A percentile compares a stretch with the other conserved stretches of the same genome.
These are phyloP conservation scores for Apiotrichum laibachii DNA, from an alignment of 1,284 basidiomycete species.

Conservation along the genomic window DNA sequence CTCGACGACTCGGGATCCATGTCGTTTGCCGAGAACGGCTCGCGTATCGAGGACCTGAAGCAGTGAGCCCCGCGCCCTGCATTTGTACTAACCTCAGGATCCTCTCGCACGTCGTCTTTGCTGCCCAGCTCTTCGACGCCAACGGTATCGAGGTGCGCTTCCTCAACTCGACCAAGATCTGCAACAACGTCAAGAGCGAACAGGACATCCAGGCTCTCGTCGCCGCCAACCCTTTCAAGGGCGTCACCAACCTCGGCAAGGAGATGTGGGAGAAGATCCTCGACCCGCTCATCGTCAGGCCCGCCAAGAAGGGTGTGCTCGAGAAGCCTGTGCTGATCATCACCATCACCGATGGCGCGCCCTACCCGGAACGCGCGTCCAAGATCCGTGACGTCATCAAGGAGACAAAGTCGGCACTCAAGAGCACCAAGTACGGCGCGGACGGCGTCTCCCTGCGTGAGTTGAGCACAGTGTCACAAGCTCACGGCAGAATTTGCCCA, in stretches of 20 bases:
- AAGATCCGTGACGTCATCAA: conserved; percentile 14
- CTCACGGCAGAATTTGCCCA: conserved; percentile 12
- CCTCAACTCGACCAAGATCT: conserved; percentile 52
- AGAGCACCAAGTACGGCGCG: conserved; percentile 12
- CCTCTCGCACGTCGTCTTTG: conserved; percentile 49
- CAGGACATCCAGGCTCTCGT: conserved; percentile 23
- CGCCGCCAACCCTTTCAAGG: conserved; percentile 5
- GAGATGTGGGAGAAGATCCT: conserved; percentile 48
- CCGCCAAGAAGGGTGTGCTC: conserved; percentile 42
- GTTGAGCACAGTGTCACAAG: too few relatives aligned
- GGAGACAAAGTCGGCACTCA: conserved; percentile 12
- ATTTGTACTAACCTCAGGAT: conserved; percentile 17
- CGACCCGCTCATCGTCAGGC: conserved; percentile 51
- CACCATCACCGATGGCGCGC: conserved; percentile 43
- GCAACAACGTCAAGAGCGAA: conserved; percentile 50
- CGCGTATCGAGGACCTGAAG: conserved; percentile 52
- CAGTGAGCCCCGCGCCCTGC: conserved; percentile 25
- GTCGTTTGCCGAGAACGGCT: conserved; percentile 48
- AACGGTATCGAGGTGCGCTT: conserved; percentile 52
- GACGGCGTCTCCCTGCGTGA: conserved; percentile 11
- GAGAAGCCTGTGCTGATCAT: conserved; percentile 54
- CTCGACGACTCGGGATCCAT: conserved; percentile 52
- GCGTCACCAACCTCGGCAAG: conserved; percentile 28
- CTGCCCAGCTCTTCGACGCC: conserved; percentile 49
- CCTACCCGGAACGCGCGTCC: conserved; percentile 8